Evolutionary conservation across 2,329 filamentous ascomycete genomes (phyloP), one percentile per base, ranked within the genome.

Genomic region (Phoma sp.): DNA sequence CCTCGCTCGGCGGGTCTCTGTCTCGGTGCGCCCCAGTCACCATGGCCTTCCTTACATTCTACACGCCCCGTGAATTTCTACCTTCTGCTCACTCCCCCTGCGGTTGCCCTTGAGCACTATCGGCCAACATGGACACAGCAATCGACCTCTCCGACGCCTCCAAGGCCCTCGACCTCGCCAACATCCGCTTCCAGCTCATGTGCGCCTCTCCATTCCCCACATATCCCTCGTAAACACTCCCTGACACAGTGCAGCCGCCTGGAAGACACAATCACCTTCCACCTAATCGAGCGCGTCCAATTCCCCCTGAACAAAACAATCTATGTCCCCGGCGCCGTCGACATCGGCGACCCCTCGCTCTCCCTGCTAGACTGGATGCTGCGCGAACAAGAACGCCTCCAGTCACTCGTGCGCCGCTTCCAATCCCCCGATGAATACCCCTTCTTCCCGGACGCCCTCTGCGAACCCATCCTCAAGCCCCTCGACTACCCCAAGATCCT

Each of bases 181-280:
- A 95, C 72, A 99, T 98, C 74, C 91, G 95, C 60, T 96, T 92
- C 77, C 92, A 96, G 76, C 80, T 97, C 59, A 96, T 96, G 93
- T 96, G 78, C 77, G 85, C n/a, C 17, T 15, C 43, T n/a, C n/a
- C 17, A n/a, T 42, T n/a, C 46, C 15, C 42, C 17, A 14, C 40
- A 18, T 12, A 3, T 15, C 28, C 25, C n/a, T 14, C 12, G 20
- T 20, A 32, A 38, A 28, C 26, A 15, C 36, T 34, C 23, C 30
- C 65, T 71, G 45, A 70, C 59, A 23, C 7, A 30, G 14, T 7
- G 42, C 69, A 99, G 95, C 71, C 95, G 95, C 17, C 84, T 98
- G 15, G 95, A 99, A 80, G 95, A 99, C 73, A 98, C 93, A 57
- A 98, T 99, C 72, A 96, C 91, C 63, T 97, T 96, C 77, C 90